These are phyloP conservation scores for Tulasnella sp. DNA, from an alignment of 768 basidiomycete species.

Conservation along the genomic window DNA sequence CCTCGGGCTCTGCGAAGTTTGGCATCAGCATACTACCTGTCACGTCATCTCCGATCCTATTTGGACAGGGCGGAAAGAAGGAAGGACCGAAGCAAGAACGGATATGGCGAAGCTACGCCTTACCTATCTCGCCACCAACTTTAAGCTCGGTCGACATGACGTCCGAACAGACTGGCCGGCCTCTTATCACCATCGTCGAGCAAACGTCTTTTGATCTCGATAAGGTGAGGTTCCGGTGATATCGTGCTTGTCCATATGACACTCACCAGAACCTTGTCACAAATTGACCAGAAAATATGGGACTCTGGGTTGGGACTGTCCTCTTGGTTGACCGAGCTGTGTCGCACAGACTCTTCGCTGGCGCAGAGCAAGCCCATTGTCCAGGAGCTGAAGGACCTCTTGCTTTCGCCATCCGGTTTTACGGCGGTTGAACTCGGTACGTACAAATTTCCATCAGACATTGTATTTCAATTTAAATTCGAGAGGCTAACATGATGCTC, in stretches of 20 bases:
- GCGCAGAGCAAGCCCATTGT: not conserved
- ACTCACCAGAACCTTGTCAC: not conserved
- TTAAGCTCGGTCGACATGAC: not conserved
- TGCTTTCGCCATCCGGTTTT: not conserved
- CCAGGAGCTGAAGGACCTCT: conserved; percentile 16
- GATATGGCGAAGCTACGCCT: conserved; percentile 55
- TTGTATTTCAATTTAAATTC: not conserved
- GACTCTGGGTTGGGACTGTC: conserved; percentile 86
- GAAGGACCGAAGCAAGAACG: conserved; percentile 57
- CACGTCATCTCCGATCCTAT: conserved; percentile 61
- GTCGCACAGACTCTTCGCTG: not conserved
- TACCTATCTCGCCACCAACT: conserved; percentile 34
- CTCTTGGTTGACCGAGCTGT: conserved; percentile 58
- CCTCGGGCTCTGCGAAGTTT: conserved; percentile 43
- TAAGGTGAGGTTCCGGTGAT: conserved; percentile 57
- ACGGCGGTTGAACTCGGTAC: conserved; percentile 67
- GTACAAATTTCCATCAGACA: conserved; percentile 31
- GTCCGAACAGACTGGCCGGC: not conserved
- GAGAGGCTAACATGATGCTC: not conserved
- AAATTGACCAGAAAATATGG: conserved; percentile 78
- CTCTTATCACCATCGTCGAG: conserved; percentile 57
- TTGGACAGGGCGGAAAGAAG: conserved; percentile 32
- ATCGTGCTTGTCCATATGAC: not conserved
- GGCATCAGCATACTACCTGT: conserved; percentile 58
- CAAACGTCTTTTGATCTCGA: conserved; percentile 89